These are phyloP conservation scores for Zalaria obscura DNA, from an alignment of 2,329 filamentous ascomycete genomes.

Conservation along the genomic window DNA sequence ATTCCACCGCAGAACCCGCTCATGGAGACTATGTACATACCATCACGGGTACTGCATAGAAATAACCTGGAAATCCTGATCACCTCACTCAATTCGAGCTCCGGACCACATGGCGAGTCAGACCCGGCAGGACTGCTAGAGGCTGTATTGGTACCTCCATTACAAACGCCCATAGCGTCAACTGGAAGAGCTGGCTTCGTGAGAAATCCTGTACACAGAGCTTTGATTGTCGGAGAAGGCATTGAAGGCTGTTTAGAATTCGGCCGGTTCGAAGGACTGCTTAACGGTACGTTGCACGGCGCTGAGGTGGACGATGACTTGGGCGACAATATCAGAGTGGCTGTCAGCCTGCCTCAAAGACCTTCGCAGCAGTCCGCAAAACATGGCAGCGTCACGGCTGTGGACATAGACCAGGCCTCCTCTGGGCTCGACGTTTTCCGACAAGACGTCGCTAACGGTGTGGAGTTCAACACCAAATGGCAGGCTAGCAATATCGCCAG, in stretches of 20 bases:
- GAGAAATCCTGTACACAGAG: conserved; percentile 72
- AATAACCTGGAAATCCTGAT: conserved; percentile 51
- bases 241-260: conserved; percentile 50
- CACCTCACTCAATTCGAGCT: conserved; percentile 36
- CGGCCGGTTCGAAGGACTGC: conserved; percentile 21
- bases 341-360: conserved; percentile 39
- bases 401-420: conserved; percentile 51
- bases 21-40: conserved; percentile 46
- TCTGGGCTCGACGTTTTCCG: conserved; percentile 40
- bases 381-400: conserved; percentile 22
- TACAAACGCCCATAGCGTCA: conserved; percentile 53
- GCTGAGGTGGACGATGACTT: not conserved
- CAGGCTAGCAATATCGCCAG: conserved; percentile 15
- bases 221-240: conserved; percentile 60
- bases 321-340: conserved; percentile 29
- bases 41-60: conserved; percentile 46
- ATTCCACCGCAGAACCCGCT: conserved; percentile 34
- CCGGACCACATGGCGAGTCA: conserved; percentile 14
- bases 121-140: conserved; percentile 37
- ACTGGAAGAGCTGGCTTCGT: conserved; percentile 52
- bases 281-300: conserved; percentile 5
- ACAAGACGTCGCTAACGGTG: conserved; percentile 17
- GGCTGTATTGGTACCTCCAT: conserved; percentile 55
- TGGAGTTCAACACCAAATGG: conserved; percentile 19
- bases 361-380: conserved; percentile 6